Evolutionary conservation across 2,329 filamentous ascomycete genomes (phyloP).

Genomic region (Cadophora luteo-olivacea): DNA sequence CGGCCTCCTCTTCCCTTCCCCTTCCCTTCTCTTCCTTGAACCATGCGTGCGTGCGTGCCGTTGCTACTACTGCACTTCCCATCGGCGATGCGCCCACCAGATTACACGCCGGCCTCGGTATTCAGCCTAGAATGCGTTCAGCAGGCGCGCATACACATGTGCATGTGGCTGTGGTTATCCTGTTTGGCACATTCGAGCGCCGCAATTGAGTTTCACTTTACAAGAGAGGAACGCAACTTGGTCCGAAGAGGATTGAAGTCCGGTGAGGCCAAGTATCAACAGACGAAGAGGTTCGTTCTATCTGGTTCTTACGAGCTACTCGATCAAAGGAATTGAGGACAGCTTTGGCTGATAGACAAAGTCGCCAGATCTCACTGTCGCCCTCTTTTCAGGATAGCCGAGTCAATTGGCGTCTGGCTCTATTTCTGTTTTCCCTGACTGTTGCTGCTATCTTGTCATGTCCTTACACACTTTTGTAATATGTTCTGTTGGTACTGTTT

Average conservation of each 20-base stretch:
- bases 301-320: neutral
- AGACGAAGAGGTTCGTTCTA: neutral
- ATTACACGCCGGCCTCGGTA: neutral
- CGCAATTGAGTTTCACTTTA: conserved; percentile 1
- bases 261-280: neutral
- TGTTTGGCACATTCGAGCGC: neutral
- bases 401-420: neutral
- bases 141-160: neutral
- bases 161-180: neutral
- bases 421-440: neutral
- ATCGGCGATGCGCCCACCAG: neutral
- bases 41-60: neutral
- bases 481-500: neutral
- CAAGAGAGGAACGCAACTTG: neutral
- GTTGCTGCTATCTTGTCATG: neutral
- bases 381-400: neutral
- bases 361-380: neutral
- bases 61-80: neutral
- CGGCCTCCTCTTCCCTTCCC: neutral
- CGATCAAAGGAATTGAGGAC: neutral
- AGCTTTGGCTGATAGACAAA: neutral
- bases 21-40: neutral
- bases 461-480: neutral
- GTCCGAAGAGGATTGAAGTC: neutral
- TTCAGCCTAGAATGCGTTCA: neutral